Conservation (phyloP, 1,284 basidiomycete genomes). For the Ganoderma sp. region DNA sequence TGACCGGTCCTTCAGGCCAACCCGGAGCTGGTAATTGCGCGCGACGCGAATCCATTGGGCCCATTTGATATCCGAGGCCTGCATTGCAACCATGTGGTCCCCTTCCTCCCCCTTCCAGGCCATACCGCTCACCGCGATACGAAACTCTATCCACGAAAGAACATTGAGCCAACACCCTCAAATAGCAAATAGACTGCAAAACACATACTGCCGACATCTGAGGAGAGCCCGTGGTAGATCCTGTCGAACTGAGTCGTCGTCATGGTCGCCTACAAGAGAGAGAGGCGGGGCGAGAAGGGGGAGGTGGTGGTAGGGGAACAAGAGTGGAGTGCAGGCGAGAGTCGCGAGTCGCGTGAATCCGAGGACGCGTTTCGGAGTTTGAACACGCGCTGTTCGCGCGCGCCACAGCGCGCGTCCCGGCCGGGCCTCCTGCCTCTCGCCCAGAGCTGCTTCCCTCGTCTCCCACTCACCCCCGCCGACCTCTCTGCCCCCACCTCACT, state of each 20-base stretch:
- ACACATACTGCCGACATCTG: slow-evolving; percentile 77
- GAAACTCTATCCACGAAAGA: slow-evolving; percentile 67
- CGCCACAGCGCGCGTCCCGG: slow-evolving; percentile 20
- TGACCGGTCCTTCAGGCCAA: slow-evolving; percentile 79
- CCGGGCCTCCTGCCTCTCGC: slow-evolving; percentile 20
- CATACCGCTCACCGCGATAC: slow-evolving; percentile 86
- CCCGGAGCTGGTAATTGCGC: slow-evolving; percentile 87
- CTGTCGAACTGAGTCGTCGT: slow-evolving; percentile 81
- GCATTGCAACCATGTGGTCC: slow-evolving; percentile 70
- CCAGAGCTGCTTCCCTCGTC: slow-evolving; percentile 11
- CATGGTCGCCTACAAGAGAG: slow-evolving; percentile 42
- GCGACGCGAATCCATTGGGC: slow-evolving; percentile 93
- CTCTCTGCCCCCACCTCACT: slow-evolving; percentile 8
- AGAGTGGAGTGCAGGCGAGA: slow-evolving; percentile 14
- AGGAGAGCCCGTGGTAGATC: slow-evolving; percentile 78
- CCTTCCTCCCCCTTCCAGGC: slow-evolving; percentile 87
- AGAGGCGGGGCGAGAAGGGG: slow-evolving; percentile 25
- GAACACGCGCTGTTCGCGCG: slow-evolving; percentile 36
- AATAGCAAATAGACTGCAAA: background rate
- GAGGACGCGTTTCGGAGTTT: slow-evolving; percentile 43
- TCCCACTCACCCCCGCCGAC: slow-evolving; percentile 14
- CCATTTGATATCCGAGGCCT: slow-evolving; percentile 82
- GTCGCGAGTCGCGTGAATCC: slow-evolving; percentile 21
- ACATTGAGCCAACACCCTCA: slow-evolving; percentile 11
- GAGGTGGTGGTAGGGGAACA: slow-evolving; percentile 30